Conservation (phyloP, 2,329 filamentous ascomycete genomes). For the Arthrobotrys musiformis region DNA sequence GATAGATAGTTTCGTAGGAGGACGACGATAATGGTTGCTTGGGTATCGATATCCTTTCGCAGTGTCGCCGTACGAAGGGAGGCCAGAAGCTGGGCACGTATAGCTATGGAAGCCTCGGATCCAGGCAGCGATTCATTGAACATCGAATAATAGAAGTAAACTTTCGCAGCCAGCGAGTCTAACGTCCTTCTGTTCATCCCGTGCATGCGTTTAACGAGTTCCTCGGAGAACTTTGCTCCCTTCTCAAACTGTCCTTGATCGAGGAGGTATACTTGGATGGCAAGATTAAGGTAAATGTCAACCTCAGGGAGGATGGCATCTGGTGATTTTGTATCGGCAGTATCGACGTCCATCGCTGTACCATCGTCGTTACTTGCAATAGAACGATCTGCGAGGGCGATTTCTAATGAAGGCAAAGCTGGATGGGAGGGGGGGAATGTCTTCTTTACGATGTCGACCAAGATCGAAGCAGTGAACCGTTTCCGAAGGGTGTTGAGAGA, state of each 20-base stretch:
- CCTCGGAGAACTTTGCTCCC: constrained; percentile 84
- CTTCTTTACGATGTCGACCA: constrained; percentile 82
- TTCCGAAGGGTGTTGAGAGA: constrained; percentile 97
- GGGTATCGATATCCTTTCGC: constrained; percentile 96
- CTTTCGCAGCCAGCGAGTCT: constrained; percentile 91
- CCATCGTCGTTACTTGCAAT: constrained; percentile 66
- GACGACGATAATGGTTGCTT: constrained; percentile 93
- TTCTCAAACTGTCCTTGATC: constrained; percentile 83
- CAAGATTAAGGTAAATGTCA: constrained; percentile 86
- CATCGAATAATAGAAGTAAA: constrained; percentile 97
- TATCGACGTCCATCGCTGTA: constrained; percentile 79
- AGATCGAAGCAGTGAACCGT: constrained; percentile 81
- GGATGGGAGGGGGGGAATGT: constrained; percentile 77
- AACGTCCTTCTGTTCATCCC: constrained; percentile 90
- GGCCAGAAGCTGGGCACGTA: constrained; percentile 84
- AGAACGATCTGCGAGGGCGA: constrained; percentile 69
- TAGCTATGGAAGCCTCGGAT: constrained; percentile 84
- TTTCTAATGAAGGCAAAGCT: constrained; percentile 76
- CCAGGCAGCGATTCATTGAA: constrained; percentile 89
- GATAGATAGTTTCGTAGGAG: constrained; percentile 94
- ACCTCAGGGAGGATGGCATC: constrained; percentile 88
- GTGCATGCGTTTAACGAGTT: constrained; percentile 85
- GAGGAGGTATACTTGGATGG: constrained; percentile 86
- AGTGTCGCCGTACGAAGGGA: constrained; percentile 94
- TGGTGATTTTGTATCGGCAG: constrained; percentile 69